Evolutionary conservation across 495 filamentous ascomycete species (phyloP).

Genomic region (Schizothecium vesticola): DNA sequence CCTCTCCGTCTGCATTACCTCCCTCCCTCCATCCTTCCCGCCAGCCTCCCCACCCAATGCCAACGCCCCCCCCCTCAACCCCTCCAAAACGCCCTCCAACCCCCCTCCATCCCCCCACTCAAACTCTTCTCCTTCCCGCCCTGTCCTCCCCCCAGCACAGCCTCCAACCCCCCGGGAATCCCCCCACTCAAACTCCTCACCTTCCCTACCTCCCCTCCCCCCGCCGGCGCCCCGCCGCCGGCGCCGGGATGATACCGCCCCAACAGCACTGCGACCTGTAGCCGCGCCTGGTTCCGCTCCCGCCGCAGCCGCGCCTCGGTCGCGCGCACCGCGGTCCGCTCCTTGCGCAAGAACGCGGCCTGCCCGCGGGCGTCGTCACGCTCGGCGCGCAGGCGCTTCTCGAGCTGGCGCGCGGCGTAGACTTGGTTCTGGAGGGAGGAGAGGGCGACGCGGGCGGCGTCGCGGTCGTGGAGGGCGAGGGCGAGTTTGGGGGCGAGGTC

Average conservation of each 20-base stretch:
- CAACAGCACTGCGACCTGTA: not conserved
- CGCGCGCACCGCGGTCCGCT: constrained; percentile 5
- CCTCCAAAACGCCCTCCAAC: not conserved
- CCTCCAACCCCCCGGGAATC: not conserved
- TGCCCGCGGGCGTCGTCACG: constrained; percentile 22
- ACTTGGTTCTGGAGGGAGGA: constrained; percentile 25
- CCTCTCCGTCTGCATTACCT: not conserved
- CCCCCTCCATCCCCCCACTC: not conserved
- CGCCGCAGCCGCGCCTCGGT: constrained; percentile 18
- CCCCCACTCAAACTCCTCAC: not conserved
- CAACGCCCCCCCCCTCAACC: no score
- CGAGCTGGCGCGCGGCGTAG: constrained; percentile 22
- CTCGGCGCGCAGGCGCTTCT: constrained; percentile 24
- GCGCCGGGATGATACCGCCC: not conserved
- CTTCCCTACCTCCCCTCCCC: not conserved
- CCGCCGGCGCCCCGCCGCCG: not conserved
- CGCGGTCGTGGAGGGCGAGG: constrained; percentile 15
- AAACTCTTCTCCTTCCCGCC: no score
- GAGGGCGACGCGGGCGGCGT: constrained; percentile 18
- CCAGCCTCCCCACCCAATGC: no score
- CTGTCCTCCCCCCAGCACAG: not conserved
- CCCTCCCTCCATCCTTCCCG: not conserved
- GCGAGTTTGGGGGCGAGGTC: not conserved
- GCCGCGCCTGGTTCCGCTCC: constrained; percentile 24
- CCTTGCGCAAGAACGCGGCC: constrained; percentile 11